phyloP scores from a whole-genome alignment of 345 rosid genomes.

The Salix caprea region DNA sequence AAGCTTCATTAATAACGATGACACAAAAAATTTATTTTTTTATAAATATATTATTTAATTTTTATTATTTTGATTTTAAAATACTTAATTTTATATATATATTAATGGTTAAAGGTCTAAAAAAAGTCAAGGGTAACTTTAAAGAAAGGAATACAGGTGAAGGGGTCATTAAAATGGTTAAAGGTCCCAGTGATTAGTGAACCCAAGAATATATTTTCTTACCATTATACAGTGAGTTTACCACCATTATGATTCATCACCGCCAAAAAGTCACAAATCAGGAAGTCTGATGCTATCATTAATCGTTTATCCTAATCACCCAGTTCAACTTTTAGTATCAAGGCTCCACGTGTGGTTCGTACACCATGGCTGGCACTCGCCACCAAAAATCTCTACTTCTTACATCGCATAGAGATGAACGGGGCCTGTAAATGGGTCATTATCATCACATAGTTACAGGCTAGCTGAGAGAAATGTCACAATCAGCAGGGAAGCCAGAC shows the following conservation, averaged over 20 bases:
- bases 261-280: not conserved
- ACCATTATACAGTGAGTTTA: not conserved
- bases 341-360: not conserved
- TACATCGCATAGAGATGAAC: not conserved
- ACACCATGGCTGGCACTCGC: not conserved
- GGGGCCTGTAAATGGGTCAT: not conserved
- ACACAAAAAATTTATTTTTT: too few relatives aligned
- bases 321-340: not conserved
- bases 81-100: too few relatives aligned
- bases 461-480: not conserved
- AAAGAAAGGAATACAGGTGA: not conserved
- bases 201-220: not conserved
- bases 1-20: too few relatives aligned
- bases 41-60: too few relatives aligned
- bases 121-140: not conserved
- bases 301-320: not conserved
- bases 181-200: not conserved
- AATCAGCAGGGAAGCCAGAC: constrained; percentile 23
- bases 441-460: not conserved
- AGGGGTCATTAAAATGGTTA: not conserved
- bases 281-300: too few relatives aligned
- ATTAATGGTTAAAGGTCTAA: too few relatives aligned
- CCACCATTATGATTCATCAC: not conserved
- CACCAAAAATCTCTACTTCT: not conserved
- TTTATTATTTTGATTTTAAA: too few relatives aligned